Evolutionary conservation across 179 eudicot species (phyloP).

Genomic region (Monotropa hypopitys): DNA sequence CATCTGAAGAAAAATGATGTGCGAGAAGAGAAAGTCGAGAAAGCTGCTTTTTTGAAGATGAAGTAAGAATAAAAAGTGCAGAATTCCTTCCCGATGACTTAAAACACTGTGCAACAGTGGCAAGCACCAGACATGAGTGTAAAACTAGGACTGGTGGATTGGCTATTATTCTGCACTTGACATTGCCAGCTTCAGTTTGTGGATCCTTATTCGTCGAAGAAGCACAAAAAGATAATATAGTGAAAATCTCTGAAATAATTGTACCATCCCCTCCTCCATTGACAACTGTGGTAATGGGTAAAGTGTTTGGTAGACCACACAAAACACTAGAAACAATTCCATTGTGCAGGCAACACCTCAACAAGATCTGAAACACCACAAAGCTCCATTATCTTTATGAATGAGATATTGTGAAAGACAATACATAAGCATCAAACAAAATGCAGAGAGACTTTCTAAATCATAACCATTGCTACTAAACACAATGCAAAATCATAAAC

Average conservation of each 20-base stretch:
- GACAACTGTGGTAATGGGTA: constrained; percentile 76
- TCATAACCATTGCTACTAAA: background rate
- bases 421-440: background rate
- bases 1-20: constrained; percentile 57
- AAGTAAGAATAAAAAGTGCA: constrained; percentile 62
- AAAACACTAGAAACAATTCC: constrained; percentile 46
- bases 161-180: constrained; percentile 39
- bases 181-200: constrained; percentile 36
- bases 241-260: constrained; percentile 77
- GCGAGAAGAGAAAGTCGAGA: constrained; percentile 81
- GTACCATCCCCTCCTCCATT: constrained; percentile 96
- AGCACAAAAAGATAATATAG: constrained; percentile 61
- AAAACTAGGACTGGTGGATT: constrained; percentile 48
- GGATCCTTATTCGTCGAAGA: constrained; percentile 44
- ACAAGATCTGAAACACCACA: constrained; percentile 48
- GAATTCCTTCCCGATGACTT: constrained; percentile 81
- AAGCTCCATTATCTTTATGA: constrained; percentile 4
- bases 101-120: constrained; percentile 72
- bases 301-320: constrained; percentile 83
- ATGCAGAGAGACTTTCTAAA: constrained; percentile 6
- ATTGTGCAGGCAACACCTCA: constrained; percentile 69
- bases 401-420: background rate
- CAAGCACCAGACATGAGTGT: constrained; percentile 58
- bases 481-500: background rate
- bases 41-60: constrained; percentile 65